Evolutionary conservation across 2,329 filamentous ascomycete species (phyloP).

Genomic region (Phyllosticta citrichinensis): DNA sequence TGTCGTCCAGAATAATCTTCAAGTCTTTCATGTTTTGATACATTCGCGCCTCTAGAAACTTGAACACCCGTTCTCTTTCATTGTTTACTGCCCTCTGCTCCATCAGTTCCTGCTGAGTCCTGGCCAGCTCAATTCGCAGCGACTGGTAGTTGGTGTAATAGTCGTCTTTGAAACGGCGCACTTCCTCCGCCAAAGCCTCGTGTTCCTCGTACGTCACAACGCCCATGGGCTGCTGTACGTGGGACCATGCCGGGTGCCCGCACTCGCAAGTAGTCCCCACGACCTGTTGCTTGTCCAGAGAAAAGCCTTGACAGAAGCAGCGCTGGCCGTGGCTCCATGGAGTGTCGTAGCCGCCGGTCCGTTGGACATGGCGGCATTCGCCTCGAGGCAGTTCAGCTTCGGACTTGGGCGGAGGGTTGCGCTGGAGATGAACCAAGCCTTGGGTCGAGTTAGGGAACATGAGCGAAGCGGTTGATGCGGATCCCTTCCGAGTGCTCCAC

Average conservation of each 20-base stretch:
- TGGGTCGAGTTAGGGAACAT: conserved; percentile 10
- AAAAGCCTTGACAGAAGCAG: conserved; percentile 37
- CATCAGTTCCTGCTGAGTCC: conserved; percentile 15
- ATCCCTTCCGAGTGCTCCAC: neutral
- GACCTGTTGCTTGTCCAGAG: conserved; percentile 23
- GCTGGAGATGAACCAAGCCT: conserved; percentile 5
- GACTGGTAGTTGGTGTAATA: conserved; percentile 21
- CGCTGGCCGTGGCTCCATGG: conserved; percentile 21
- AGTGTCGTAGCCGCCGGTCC: conserved; percentile 17
- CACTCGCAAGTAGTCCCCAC: conserved; percentile 35
- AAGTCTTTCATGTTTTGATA: conserved; percentile 29
- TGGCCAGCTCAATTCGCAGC: conserved; percentile 21
- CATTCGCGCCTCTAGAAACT: conserved; percentile 24
- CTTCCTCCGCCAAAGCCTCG: conserved; percentile 24
- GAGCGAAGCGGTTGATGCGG: neutral
- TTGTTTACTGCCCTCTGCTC: conserved; percentile 24
- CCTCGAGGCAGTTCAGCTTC: conserved; percentile 27
- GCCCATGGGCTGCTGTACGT: conserved; percentile 27
- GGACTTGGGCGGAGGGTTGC: conserved; percentile 8
- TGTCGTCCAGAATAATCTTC: conserved; percentile 31
- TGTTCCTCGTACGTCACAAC: conserved; percentile 28
- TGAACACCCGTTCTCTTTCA: conserved; percentile 24
- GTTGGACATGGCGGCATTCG: conserved; percentile 28
- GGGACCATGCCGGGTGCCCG: conserved; percentile 39
- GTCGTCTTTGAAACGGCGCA: conserved; percentile 26